Percentiles rank a stretch among this genome's conserved stretches.
Conservation (phyloP, 78 protist species). For the Dictyostelium purpureum region DNA sequence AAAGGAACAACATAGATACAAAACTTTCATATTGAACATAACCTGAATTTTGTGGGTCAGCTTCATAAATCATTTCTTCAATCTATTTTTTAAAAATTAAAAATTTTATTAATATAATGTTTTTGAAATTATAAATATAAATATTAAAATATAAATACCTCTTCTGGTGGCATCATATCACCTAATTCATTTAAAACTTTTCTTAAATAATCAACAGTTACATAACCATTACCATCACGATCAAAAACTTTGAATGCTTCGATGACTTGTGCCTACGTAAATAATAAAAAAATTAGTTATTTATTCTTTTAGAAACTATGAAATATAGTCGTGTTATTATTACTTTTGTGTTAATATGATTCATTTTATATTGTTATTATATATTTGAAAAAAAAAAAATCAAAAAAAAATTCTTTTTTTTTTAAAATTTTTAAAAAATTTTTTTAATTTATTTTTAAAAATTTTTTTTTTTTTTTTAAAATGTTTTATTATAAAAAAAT, state of each 20-base stretch:
- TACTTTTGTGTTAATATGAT: slow-evolving; percentile 51
- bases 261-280: slow-evolving; percentile 50
- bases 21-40: slow-evolving; percentile 71
- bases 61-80: slow-evolving; percentile 74
- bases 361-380: slow-evolving; percentile 6
- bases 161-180: slow-evolving; percentile 75
- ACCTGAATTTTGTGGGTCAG: slow-evolving; percentile 75
- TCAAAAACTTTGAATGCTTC: slow-evolving; percentile 76
- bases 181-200: slow-evolving; percentile 77
- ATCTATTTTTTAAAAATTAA: slow-evolving; percentile 1
- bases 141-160: slow-evolving; percentile 1
- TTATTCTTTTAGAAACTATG: background rate
- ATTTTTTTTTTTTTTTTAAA: too few relatives aligned
- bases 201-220: slow-evolving; percentile 68
- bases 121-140: background rate
- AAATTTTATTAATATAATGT: background rate
- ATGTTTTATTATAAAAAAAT: too few relatives aligned
- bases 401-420: background rate
- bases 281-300: background rate
- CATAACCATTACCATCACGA: slow-evolving; percentile 79
- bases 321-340: background rate
- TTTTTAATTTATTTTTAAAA: too few relatives aligned
- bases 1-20: slow-evolving; percentile 70
- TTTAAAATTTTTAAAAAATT: too few relatives aligned
- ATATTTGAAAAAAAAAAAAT: background rate